These are phyloP conservation scores for Cucumis hystrix DNA, from an alignment of 306 rosid genomes.

Conservation along the genomic window DNA sequence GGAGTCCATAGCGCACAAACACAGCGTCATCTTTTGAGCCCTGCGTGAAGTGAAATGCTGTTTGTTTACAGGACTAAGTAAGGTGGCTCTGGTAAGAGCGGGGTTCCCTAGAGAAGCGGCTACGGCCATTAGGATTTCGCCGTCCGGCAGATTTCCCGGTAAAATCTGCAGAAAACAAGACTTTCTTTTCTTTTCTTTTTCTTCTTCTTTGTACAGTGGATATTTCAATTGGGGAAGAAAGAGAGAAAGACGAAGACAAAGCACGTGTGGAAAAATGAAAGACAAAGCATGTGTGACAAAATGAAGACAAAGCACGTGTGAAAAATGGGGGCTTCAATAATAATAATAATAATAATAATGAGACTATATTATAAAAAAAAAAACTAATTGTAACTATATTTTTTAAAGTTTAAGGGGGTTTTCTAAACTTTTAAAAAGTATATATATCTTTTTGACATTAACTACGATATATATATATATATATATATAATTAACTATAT, in stretches of 20 bases:
- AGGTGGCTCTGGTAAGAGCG: constrained; percentile 4
- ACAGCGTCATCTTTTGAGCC: background rate
- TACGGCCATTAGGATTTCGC: constrained; percentile 13
- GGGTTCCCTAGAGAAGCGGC: constrained; percentile 13
- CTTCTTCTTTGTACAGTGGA: no score
- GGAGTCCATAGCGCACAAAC: constrained; percentile 3
- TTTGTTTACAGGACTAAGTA: background rate
- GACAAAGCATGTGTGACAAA: background rate
- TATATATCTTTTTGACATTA: no score
- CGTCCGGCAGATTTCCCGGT: constrained; percentile 12
- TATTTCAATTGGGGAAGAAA: background rate
- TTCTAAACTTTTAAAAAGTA: no score
- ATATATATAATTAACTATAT: no score
- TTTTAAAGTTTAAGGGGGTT: no score
- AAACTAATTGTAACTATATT: no score
- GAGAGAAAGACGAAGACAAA: background rate
- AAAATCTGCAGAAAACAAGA: background rate
- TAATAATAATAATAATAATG: no score
- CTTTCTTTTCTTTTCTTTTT: background rate
- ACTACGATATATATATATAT: no score
- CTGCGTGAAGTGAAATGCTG: background rate
- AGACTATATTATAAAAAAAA: no score
- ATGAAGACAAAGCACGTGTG: background rate
- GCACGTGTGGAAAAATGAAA: no score
- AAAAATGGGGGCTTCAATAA: background rate